phyloP scores from a whole-genome alignment of 2,329 filamentous ascomycete genomes.

The Pseudogymnoascus sp. region DNA sequence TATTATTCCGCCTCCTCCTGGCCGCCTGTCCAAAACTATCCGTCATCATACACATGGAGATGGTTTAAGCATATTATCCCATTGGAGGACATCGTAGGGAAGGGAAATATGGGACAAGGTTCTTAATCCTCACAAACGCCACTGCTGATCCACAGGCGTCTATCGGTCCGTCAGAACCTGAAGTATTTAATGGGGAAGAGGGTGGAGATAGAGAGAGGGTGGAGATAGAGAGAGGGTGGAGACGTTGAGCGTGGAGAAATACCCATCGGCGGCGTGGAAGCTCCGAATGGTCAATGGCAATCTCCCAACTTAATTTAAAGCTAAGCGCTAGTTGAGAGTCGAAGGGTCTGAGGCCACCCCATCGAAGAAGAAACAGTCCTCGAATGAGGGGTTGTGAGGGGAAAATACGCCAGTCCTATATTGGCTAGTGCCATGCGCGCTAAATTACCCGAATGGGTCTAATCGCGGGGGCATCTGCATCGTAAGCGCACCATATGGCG shows the following conservation, averaged over 20 bases:
- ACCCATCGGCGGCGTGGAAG: neutral
- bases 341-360: neutral
- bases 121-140: conserved; percentile 15
- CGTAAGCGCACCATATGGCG: neutral
- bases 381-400: neutral
- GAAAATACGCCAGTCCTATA: neutral
- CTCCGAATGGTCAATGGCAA: neutral
- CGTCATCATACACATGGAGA: neutral
- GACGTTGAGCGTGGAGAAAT: neutral
- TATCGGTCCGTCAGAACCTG: conserved; percentile 11
- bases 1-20: neutral
- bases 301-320: neutral
- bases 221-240: neutral
- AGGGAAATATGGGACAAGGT: neutral
- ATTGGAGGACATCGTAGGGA: neutral
- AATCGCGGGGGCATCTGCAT: neutral
- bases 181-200: neutral
- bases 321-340: neutral
- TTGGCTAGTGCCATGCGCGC: neutral
- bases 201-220: neutral
- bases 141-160: conserved; percentile 14
- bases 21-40: neutral
- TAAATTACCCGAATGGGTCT: neutral
- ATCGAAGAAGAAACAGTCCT: neutral
- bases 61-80: neutral